Percentiles rank a stretch among this genome's conserved stretches.
Conservation (phyloP, 2,329 filamentous ascomycete genomes). For the Trichoderma sp. region DNA sequence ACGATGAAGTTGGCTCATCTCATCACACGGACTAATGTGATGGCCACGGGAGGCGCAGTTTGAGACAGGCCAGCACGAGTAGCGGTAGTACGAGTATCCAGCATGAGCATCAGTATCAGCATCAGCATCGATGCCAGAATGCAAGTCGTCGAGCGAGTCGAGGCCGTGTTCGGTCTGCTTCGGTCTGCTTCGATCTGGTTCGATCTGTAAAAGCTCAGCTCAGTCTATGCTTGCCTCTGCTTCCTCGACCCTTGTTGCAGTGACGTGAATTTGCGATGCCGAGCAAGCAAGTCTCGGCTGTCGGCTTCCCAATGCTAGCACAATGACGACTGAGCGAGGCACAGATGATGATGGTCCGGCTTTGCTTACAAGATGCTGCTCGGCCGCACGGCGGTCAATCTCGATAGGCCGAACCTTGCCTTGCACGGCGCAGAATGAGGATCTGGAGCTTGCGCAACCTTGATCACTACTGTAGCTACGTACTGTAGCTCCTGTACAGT, state of each 20-base stretch:
- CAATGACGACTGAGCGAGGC: slow-evolving; percentile 14
- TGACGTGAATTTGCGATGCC: slow-evolving; percentile 3
- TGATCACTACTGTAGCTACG: slow-evolving; percentile 26
- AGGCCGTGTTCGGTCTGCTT: slow-evolving; percentile 15
- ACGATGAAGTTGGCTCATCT: neutral
- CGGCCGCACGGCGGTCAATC: slow-evolving; percentile 21
- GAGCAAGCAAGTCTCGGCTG: slow-evolving; percentile 22
- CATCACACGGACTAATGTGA: slow-evolving; percentile 5
- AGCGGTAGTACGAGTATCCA: too few species aligned
- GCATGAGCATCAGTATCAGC: neutral
- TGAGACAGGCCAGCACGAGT: slow-evolving; percentile 9
- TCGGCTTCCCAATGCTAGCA: slow-evolving; percentile 19
- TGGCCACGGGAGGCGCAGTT: neutral
- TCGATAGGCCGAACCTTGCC: slow-evolving; percentile 1
- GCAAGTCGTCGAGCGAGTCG: neutral
- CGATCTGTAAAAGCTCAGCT: neutral
- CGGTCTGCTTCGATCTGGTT: slow-evolving; percentile 2
- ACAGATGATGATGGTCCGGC: neutral
- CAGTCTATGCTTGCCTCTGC: neutral
- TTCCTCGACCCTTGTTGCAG: neutral
- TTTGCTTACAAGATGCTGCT: neutral
- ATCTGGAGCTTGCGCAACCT: slow-evolving; percentile 28
- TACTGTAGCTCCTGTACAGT: too few species aligned
- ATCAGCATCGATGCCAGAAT: neutral
- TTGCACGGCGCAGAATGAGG: slow-evolving; percentile 22